Base-by-base conservation (phyloP, 805 yeast genomes). In the Pichia phayaonensis region DNA sequence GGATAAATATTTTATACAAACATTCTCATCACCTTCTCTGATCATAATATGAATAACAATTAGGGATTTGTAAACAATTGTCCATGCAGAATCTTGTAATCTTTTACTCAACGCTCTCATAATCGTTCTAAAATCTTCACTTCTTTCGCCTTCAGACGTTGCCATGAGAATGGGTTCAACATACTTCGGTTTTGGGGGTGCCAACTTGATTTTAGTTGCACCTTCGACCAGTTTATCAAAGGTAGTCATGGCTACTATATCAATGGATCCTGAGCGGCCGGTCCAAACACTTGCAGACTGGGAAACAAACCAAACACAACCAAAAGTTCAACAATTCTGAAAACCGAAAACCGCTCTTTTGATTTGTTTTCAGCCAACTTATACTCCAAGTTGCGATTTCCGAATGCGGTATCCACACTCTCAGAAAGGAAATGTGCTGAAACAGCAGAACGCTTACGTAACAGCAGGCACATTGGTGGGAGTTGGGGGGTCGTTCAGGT, bases 161-260 rank as follows among this genome's bases (percentile, higher is more conserved):
- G 85, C 74, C 74, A 81, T 75, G 31, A 94, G 73, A 47, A 94
- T 88, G 1, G 98, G 98, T 70, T 92, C 98, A 48, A 94, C 81
- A 64, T 94, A 94, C 66, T 94, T 94, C 39, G 95, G 85, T 69
- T 94, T 94, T 8, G 99, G 99, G n/a, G 98, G 96, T 12, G 98
- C 98, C 70, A 88, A 78, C 59, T 83, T 83, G 34, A 81, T 74
- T 65, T 83, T 83, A 16, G 89, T 83, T 47, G 88, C 89, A 44
- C 88, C 84, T 71, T 86, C 86, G 56, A 86, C 94, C 52, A 84
- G 72, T 68, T 85, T 86, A 55, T 83, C 84, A 62, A 81, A 83
- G 1, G 86, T 79, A 2, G 84, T 79, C 86, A 80, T 79, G 8
- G 29, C 20, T 34, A 34, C 20, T 8, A 8, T 34, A n/a, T 34